A percentile compares a stretch with the other conserved stretches of the same genome.
Conservation (phyloP, 169 alveolate species). For the Plasmodium coatneyi region DNA sequence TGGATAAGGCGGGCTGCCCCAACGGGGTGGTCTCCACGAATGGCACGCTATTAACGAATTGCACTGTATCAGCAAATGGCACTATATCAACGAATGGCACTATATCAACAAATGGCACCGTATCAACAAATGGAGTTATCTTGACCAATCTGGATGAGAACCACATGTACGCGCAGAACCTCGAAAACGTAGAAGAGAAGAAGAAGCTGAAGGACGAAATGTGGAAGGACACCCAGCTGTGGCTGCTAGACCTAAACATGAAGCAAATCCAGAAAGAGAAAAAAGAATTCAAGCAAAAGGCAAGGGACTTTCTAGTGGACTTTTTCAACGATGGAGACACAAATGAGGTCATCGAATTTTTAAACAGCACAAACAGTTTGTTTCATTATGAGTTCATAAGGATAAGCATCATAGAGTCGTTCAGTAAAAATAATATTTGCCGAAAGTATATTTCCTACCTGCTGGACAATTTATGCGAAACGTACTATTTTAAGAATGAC, state of each 20-base stretch:
- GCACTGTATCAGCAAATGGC: neutral
- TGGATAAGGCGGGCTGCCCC: neutral
- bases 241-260: constrained; percentile 67
- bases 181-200: constrained; percentile 36
- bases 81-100: neutral
- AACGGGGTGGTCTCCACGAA: neutral
- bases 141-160: neutral
- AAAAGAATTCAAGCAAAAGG: constrained; percentile 58
- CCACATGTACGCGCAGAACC: constrained; percentile 33
- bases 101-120: neutral
- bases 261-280: constrained; percentile 58
- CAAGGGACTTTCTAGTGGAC: constrained; percentile 66
- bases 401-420: constrained; percentile 69
- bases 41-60: neutral
- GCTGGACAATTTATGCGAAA: constrained; percentile 56
- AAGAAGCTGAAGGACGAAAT: constrained; percentile 57
- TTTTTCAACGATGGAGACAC: constrained; percentile 73
- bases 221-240: constrained; percentile 59
- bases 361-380: constrained; percentile 40
- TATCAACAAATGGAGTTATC: neutral
- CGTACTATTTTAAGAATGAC: constrained; percentile 36
- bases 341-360: constrained; percentile 71
- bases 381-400: constrained; percentile 73
- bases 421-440: constrained; percentile 71
- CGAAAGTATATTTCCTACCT: constrained; percentile 54